phyloP scores from a whole-genome alignment of 2,329 filamentous ascomycete genomes.

The Apiospora malaysiana region DNA sequence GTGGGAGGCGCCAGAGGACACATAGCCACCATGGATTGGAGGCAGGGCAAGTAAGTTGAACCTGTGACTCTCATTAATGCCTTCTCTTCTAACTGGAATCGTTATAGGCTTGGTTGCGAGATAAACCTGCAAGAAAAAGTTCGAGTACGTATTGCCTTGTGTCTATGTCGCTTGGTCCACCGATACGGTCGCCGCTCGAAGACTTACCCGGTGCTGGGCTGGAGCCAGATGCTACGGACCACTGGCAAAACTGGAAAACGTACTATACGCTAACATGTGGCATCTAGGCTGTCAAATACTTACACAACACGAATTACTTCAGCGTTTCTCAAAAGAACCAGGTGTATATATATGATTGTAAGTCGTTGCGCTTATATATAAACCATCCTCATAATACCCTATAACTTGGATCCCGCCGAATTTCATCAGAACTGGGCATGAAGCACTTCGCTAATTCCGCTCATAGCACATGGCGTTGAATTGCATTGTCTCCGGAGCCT shows the following conservation, averaged over 20 bases:
- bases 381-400: neutral
- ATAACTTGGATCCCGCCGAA: neutral
- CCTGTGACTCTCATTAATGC: neutral
- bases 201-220: neutral
- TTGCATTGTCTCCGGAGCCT: constrained; percentile 91
- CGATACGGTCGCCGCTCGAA: neutral
- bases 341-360: constrained; percentile 90
- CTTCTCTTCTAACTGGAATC: neutral
- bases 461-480: constrained; percentile 72
- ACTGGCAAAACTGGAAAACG: neutral
- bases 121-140: constrained; percentile 90
- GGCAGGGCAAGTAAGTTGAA: constrained; percentile 23
- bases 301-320: constrained; percentile 94
- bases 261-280: neutral
- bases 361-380: neutral
- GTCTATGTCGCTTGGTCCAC: neutral
- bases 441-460: neutral
- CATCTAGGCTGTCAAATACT: constrained; percentile 75
- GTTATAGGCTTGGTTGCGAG: constrained; percentile 87
- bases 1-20: constrained; percentile 90
- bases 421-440: neutral
- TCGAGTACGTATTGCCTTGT: constrained; percentile 43
- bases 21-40: constrained; percentile 84
- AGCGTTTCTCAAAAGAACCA: constrained; percentile 96
- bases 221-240: neutral